Evolutionary conservation across 139 green algal genomes (phyloP).

Genomic region (Raphidocelis subcapitata): DNA sequence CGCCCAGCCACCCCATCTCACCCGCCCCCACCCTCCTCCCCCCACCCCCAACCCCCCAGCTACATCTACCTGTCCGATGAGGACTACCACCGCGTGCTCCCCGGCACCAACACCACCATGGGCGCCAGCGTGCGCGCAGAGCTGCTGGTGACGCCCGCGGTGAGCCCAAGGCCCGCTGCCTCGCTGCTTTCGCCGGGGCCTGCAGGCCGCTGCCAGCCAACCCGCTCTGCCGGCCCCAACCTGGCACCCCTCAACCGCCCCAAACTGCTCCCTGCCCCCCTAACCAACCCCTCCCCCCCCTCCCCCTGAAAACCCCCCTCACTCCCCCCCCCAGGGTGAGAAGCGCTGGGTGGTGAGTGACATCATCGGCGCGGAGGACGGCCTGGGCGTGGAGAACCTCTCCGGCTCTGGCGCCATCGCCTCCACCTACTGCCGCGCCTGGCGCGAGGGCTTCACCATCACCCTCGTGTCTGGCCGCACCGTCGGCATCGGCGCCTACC

Average conservation of each 20-base stretch:
- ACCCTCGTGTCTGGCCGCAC: constrained; percentile 90
- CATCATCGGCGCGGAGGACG: constrained; percentile 94
- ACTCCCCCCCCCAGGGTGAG: constrained; percentile 23
- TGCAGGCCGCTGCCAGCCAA: too few species aligned
- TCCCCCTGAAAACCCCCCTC: background rate
- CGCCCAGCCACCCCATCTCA: background rate
- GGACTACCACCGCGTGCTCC: constrained; percentile 66
- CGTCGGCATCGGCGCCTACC: constrained; percentile 98
- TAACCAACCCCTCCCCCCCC: background rate
- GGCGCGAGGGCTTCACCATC: constrained; percentile 89
- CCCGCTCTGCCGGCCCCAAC: too few species aligned
- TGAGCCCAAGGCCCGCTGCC: too few species aligned
- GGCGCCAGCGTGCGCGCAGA: background rate
- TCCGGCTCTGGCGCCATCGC: constrained; percentile 95
- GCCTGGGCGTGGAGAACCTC: constrained; percentile 97
- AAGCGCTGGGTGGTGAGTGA: constrained; percentile 70
- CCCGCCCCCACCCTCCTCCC: constrained; percentile 37
- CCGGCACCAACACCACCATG: background rate
- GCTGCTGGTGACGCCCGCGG: background rate
- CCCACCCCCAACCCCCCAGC: constrained; percentile 77
- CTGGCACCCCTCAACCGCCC: too few species aligned
- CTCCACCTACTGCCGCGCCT: constrained; percentile 53
- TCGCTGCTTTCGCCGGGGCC: too few species aligned
- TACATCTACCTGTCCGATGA: constrained; percentile 91
- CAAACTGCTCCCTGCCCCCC: too few species aligned